A percentile compares a stretch with the other conserved stretches of the same genome.
Evolutionary conservation across 768 basidiomycete genomes (phyloP).

Genomic region (Kwoniella heveanensis): DNA sequence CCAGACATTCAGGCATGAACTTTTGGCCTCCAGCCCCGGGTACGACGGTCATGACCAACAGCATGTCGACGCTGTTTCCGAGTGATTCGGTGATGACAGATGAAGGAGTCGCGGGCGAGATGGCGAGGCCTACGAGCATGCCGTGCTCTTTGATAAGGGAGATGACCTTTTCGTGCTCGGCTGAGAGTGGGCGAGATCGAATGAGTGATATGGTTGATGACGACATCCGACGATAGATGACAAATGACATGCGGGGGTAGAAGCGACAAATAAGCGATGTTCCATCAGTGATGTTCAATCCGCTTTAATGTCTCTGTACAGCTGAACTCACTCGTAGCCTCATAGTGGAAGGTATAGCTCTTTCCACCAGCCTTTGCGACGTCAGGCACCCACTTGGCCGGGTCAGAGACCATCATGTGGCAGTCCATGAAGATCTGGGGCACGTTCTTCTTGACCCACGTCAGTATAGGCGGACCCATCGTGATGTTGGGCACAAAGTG

Average conservation of each 20-base stretch:
- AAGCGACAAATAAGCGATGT: too few species aligned
- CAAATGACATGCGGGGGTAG: too few species aligned
- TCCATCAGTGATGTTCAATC: too few species aligned
- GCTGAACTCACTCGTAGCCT: constrained; percentile 73
- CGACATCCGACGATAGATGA: too few species aligned
- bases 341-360: constrained; percentile 94
- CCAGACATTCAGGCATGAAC: constrained; percentile 87
- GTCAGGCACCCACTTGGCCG: constrained; percentile 94
- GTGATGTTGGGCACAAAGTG: constrained; percentile 99
- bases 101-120: constrained; percentile 92
- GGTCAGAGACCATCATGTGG: constrained; percentile 99
- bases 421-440: constrained; percentile 99
- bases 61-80: constrained; percentile 83
- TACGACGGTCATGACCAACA: constrained; percentile 97
- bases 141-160: constrained; percentile 73
- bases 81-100: constrained; percentile 82
- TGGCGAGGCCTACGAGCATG: constrained; percentile 95
- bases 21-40: constrained; percentile 96
- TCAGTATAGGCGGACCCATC: constrained; percentile 89
- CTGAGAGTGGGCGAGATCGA: too few species aligned
- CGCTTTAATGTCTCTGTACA: too few species aligned
- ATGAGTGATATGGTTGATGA: too few species aligned
- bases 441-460: constrained; percentile 79
- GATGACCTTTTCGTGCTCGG: constrained; percentile 66
- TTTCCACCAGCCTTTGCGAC: constrained; percentile 94